Evolutionary conservation across 768 basidiomycete genomes (phyloP), one percentile per base, ranked within the genome.

Genomic region (Steccherinum ochraceum): DNA sequence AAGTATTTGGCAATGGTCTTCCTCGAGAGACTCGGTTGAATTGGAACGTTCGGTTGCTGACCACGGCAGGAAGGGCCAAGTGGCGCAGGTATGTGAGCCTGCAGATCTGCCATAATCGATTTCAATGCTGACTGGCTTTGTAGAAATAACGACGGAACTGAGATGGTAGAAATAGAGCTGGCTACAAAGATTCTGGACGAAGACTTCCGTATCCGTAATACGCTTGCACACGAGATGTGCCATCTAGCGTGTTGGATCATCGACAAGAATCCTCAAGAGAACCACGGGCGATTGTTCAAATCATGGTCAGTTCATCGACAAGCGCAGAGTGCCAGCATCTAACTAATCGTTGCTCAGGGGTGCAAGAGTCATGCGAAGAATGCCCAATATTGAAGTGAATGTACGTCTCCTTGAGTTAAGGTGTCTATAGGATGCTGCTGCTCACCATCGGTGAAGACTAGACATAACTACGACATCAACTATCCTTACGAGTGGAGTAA

Each of bases 151-250:
- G 75, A 84, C 11, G 84, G 85, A 7, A 67, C 72, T n/a, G 70
- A 81, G 49, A 76, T 68, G 4, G 76, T 76, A 0, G 76, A 79
- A 58, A 91, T 93, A 50, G 82, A 90, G 58, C 70, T 94, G n/a
- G 86, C 89, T 3, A 76, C 78, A 43, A 94, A 93, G 63, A 83
- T 94, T 24, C 64, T 93, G 52, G 88, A 89, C 55, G 79, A 76
- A 46, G 78, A 87, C 56, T 87, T 90, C 89, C 80, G 89, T 35
- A 85, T 93, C 45, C 74, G 84, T 27, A 84, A 86, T 59, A 93
- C 91, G 1, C 68, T 94, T 12, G 82, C 88, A 24, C 92, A 94
- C 58, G 92, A 94, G 64, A 92, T 93, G 90, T 93, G 91, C 59
- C 92, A 93, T 69, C 66, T 94, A 26, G 92, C 92, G 2, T 80